phyloP scores from a whole-genome alignment of 768 basidiomycete species.

The Exidia glandulosa region DNA sequence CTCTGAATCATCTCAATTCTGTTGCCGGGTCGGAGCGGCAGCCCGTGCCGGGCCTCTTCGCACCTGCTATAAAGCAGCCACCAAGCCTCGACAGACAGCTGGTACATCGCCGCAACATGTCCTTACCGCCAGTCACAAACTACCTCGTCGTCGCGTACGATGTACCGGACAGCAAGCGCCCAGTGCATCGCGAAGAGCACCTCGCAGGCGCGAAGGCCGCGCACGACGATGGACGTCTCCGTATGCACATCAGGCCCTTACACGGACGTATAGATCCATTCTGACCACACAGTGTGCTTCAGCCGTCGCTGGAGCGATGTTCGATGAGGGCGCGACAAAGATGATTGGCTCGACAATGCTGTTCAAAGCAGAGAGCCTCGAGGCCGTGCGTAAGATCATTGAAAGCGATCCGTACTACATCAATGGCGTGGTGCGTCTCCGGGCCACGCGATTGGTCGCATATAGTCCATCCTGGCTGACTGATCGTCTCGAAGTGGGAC shows the following conservation, averaged over 20 bases:
- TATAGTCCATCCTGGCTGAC: not conserved
- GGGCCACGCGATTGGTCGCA: too few species aligned
- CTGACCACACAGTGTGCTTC: not conserved
- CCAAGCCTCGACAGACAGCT: too few species aligned
- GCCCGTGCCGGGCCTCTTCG: too few species aligned
- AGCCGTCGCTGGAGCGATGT: constrained; percentile 1
- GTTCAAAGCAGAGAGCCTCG: not conserved
- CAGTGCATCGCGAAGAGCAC: not conserved
- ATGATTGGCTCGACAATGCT: constrained; percentile 2
- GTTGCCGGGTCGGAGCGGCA: too few species aligned
- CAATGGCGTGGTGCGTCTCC: constrained; percentile 1
- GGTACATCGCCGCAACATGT: too few species aligned
- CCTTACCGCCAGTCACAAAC: not conserved
- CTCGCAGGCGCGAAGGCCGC: not conserved
- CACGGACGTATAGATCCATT: not conserved
- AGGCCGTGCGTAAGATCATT: not conserved
- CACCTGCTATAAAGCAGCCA: too few species aligned
- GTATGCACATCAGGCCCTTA: not conserved
- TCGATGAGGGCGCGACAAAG: not conserved
- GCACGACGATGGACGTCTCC: not conserved
- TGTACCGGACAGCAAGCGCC: not conserved
- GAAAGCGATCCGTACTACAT: constrained; percentile 1
- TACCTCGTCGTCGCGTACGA: not conserved
- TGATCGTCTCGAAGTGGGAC: not conserved
- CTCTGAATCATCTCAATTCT: too few species aligned